Conservation (phyloP, 2,329 filamentous ascomycete species). For the Calonectria hawksworthii region DNA sequence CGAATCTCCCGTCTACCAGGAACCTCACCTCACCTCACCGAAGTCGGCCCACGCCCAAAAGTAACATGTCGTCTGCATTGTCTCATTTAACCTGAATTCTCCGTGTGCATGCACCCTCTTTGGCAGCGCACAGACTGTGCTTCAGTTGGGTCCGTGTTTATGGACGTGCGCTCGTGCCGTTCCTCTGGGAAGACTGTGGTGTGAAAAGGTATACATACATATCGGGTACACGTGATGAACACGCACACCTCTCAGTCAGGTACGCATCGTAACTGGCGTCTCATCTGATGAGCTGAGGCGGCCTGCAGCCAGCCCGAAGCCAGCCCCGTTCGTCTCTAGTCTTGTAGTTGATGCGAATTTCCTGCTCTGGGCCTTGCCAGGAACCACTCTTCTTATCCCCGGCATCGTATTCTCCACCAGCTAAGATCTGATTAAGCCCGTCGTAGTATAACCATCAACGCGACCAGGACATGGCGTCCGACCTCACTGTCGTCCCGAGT, state of each 20-base stretch:
- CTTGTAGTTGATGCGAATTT: neutral
- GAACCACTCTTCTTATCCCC: conserved; percentile 2
- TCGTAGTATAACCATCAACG: neutral
- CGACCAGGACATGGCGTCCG: neutral
- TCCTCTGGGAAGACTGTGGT: neutral
- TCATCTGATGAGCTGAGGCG: neutral
- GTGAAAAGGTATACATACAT: conserved; percentile 12
- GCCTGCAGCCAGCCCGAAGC: neutral
- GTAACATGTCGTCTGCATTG: conserved; percentile 18
- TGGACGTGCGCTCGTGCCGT: neutral
- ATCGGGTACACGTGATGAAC: neutral
- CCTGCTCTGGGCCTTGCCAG: neutral
- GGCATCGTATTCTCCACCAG: neutral
- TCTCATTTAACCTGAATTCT: conserved; percentile 14
- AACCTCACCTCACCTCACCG: conserved; percentile 4
- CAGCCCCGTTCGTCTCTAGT: conserved; percentile 4
- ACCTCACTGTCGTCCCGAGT: neutral
- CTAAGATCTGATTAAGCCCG: conserved; percentile 10
- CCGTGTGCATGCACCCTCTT: conserved; percentile 8
- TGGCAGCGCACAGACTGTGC: conserved; percentile 5
- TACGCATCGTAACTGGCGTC: neutral
- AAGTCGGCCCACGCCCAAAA: conserved; percentile 7
- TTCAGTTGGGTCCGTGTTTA: neutral
- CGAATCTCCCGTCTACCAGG: neutral
- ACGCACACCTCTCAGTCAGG: neutral